These are phyloP conservation scores for Suillus subalutaceus DNA, from an alignment of 768 basidiomycete genomes.

Conservation along the genomic window DNA sequence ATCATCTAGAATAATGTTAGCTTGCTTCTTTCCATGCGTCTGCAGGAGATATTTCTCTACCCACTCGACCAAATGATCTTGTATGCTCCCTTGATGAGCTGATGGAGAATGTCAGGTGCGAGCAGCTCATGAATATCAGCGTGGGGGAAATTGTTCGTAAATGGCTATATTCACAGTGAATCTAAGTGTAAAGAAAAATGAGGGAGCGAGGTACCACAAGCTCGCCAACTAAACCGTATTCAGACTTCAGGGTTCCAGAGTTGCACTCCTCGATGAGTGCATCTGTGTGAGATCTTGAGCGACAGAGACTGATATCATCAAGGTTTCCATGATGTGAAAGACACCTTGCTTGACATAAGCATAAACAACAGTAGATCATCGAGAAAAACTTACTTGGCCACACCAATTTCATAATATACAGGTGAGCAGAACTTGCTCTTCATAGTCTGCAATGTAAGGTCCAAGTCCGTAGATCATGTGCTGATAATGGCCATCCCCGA, in stretches of 20 bases:
- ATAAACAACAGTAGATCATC: slow-evolving; percentile 11
- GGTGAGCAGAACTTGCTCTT: slow-evolving; percentile 39
- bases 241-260: slow-evolving; percentile 34
- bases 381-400: slow-evolving; percentile 27
- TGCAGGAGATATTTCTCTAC: slow-evolving; percentile 2
- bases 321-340: slow-evolving; percentile 24
- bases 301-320: slow-evolving; percentile 24
- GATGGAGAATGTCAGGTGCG: slow-evolving; percentile 47
- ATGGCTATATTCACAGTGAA: slow-evolving; percentile 5
- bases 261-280: slow-evolving; percentile 29
- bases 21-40: slow-evolving; percentile 35
- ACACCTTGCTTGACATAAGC: slow-evolving; percentile 24
- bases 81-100: slow-evolving; percentile 50
- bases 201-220: neutral
- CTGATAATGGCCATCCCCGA: slow-evolving; percentile 21
- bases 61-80: slow-evolving; percentile 45
- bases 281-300: slow-evolving; percentile 27
- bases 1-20: slow-evolving; percentile 46
- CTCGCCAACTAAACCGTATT: slow-evolving; percentile 37
- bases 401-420: slow-evolving; percentile 42
- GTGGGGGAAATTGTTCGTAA: slow-evolving; percentile 19
- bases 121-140: no score
- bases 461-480: slow-evolving; percentile 37
- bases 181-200: neutral
- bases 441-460: slow-evolving; percentile 44